A percentile compares a stretch with the other conserved stretches of the same genome.
Conservation (phyloP, 352 stramenopile genomes). For the Pythium inflatum region DNA sequence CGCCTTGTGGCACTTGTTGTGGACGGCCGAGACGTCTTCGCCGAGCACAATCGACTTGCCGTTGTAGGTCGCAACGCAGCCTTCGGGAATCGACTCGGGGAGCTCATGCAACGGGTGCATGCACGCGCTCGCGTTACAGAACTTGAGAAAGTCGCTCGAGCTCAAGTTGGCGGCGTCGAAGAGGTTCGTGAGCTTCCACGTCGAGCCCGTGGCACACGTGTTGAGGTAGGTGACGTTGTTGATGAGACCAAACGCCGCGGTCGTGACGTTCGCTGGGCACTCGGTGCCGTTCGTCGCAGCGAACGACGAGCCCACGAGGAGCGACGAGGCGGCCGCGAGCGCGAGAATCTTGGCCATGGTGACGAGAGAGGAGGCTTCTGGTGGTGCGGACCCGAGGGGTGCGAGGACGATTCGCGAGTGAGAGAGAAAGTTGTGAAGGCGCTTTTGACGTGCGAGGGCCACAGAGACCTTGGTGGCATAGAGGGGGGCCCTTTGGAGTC, state of each 20-base stretch:
- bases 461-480: neutral
- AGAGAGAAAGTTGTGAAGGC: neutral
- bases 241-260: constrained; percentile 41
- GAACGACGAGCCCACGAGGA: constrained; percentile 31
- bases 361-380: neutral
- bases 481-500: neutral
- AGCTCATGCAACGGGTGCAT: constrained; percentile 62
- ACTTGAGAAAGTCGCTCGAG: constrained; percentile 46
- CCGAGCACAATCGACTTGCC: constrained; percentile 47
- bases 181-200: constrained; percentile 50
- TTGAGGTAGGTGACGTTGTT: constrained; percentile 58
- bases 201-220: constrained; percentile 50
- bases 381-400: neutral
- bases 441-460: too few relatives aligned
- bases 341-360: constrained; percentile 9
- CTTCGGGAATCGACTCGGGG: constrained; percentile 39
- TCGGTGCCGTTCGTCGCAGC: constrained; percentile 4
- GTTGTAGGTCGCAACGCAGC: constrained; percentile 54
- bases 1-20: constrained; percentile 53
- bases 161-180: constrained; percentile 59
- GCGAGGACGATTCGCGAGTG: too few relatives aligned
- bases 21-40: constrained; percentile 44
- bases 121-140: constrained; percentile 60
- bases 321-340: constrained; percentile 29
- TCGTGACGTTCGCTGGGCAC: constrained; percentile 44